Evolutionary conservation across 345 rosid genomes (phyloP).

Genomic region (Eucalyptus tenuipes): DNA sequence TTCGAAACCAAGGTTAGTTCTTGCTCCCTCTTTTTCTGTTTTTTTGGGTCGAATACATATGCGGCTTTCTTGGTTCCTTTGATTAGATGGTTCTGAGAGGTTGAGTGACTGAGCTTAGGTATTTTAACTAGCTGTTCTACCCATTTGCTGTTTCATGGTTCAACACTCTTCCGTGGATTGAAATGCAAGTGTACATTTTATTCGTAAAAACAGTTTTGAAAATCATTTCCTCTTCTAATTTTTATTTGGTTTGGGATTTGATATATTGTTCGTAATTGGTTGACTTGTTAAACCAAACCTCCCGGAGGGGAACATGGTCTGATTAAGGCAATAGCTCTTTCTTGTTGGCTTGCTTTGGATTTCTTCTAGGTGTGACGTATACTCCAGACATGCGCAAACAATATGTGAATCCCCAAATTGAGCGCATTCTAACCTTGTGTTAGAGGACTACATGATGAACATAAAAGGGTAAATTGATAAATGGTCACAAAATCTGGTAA

Average conservation of each 20-base stretch:
- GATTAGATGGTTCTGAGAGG: no score
- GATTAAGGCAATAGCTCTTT: background rate
- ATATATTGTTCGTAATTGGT: background rate
- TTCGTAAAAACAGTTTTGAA: background rate
- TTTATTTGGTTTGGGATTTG: background rate
- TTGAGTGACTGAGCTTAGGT: no score
- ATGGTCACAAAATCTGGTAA: background rate
- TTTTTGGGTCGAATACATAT: background rate
- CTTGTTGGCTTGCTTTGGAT: background rate
- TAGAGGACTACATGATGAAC: background rate
- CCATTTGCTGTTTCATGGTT: no score
- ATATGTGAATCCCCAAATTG: background rate
- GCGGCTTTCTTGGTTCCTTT: background rate
- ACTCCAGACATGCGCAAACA: background rate
- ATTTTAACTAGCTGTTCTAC: no score
- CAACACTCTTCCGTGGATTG: no score
- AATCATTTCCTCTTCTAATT: background rate
- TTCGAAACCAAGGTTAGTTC: background rate
- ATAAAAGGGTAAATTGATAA: background rate
- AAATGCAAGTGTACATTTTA: no score
- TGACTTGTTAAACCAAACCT: background rate
- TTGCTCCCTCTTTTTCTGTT: background rate
- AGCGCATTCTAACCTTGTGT: background rate
- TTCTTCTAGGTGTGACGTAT: background rate
- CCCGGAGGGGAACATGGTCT: background rate